Evolutionary conservation across 352 stramenopile genomes (phyloP), one percentile per base, ranked within the genome.

Genomic region (Blastocystis sp.): DNA sequence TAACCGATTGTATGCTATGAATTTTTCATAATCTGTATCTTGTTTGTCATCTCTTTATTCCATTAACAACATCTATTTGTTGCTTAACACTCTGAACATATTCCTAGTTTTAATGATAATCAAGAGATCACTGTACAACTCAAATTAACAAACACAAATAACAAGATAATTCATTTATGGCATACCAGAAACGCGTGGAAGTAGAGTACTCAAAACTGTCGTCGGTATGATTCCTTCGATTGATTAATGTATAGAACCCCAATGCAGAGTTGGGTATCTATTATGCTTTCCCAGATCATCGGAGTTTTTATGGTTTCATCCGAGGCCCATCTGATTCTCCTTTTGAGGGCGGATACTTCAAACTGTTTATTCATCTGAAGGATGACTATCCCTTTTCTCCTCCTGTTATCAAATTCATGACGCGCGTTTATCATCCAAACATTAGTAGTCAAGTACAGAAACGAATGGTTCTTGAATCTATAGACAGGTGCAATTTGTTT

Each of bases 391-490:
- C 94, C 4, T 96, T 96, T 77, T 93, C 95, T 90, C 94, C 94
- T 69, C 94, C 94, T 27, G 94, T 94, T 22, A 89, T 91, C 48
- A 64, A 93, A 90, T 97, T 97, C 78, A 90, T 95, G 48, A 96
- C 94, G 81, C 95, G 95, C 90, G 95, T 97, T 80, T 97, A 94
- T 93, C 94, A 97, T 90, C 94, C 94, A 11, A 97, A 97, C 89
- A 95, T 97, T 81, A 95, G 93, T 66, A 89, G 54, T 89, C 15
- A 70, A 35, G 78, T 89, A 58, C 0, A 19, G 40, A 27, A 13
- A 35, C 5, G 2, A 13, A n/a, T 11, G 4, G 19, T 27, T 22
- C 44, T 76, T 59, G 33, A 35, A 3, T 33, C n/a, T 30, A 2
- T 93, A 96, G 91, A 96, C 94, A 0, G 94, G 94, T 30, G 94